Evolutionary conservation across 257 asterid species (phyloP).

Genomic region (Solanum sitiens): DNA sequence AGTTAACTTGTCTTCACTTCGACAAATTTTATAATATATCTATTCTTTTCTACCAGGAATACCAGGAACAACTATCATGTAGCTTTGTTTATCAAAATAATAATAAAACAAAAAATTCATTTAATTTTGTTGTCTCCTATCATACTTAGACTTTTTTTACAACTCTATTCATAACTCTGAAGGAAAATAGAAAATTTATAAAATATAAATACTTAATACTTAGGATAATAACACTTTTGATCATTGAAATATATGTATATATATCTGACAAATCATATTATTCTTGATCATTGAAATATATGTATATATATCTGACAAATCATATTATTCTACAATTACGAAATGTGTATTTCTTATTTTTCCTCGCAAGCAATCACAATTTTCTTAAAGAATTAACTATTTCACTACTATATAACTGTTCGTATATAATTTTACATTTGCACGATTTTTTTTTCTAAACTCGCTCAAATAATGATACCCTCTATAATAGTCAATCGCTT

Average conservation of each 20-base stretch:
- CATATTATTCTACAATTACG: background rate
- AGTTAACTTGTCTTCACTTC: background rate
- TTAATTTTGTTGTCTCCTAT: background rate
- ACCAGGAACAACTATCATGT: background rate
- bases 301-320: accelerated
- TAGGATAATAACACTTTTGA: background rate
- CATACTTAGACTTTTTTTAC: background rate
- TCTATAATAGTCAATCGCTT: background rate
- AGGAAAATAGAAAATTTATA: background rate
- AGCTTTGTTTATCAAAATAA: background rate
- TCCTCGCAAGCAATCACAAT: background rate
- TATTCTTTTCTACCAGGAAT: too few species aligned
- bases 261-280: too few species aligned
- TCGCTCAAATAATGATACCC: background rate
- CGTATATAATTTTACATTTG: background rate
- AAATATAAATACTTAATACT: background rate
- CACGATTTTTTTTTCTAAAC: accelerated
- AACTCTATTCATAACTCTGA: background rate
- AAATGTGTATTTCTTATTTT: background rate
- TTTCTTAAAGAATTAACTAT: too few species aligned
- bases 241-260: background rate
- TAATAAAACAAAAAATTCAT: background rate
- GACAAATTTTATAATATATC: too few species aligned
- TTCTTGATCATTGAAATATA: too few species aligned
- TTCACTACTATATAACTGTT: background rate